These are phyloP conservation scores for Ogataea salicorniae DNA, from an alignment of 805 yeast species.

Conservation along the genomic window DNA sequence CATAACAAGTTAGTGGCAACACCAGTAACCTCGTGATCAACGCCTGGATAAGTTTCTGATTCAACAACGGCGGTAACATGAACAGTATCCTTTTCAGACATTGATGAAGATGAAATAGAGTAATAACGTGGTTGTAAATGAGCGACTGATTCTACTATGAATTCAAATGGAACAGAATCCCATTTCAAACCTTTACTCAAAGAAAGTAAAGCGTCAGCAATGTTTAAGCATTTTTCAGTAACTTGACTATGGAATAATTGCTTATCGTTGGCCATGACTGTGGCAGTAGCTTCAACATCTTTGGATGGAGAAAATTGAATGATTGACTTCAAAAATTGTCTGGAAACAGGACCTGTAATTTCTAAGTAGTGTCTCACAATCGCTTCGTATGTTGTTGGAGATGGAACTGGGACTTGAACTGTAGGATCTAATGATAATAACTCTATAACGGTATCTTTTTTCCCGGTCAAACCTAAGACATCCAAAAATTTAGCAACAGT, in stretches of 20 bases:
- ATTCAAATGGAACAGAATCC: constrained; percentile 74
- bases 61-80: constrained; percentile 94
- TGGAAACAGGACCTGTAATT: constrained; percentile 88
- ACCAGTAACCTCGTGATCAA: constrained; percentile 55
- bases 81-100: constrained; percentile 65
- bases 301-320: constrained; percentile 78
- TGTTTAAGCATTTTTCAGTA: constrained; percentile 54
- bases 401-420: constrained; percentile 48
- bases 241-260: constrained; percentile 61
- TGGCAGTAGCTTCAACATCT: constrained; percentile 44
- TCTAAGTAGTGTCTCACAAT: constrained; percentile 83
- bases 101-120: constrained; percentile 88
- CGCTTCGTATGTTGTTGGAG: constrained; percentile 86
- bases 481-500: constrained; percentile 61
- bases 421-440: constrained; percentile 71
- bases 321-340: constrained; percentile 72
- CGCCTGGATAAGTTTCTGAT: constrained; percentile 36
- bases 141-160: constrained; percentile 74
- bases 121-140: constrained; percentile 91
- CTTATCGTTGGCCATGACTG: constrained; percentile 62
- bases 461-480: constrained; percentile 54
- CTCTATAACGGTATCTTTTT: constrained; percentile 51
- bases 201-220: constrained; percentile 65
- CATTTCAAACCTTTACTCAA: constrained; percentile 67
- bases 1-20: constrained; percentile 87